These are phyloP conservation scores for Cyberlindnera euphorbiiphila DNA, from an alignment of 805 yeast species.

Conservation along the genomic window DNA sequence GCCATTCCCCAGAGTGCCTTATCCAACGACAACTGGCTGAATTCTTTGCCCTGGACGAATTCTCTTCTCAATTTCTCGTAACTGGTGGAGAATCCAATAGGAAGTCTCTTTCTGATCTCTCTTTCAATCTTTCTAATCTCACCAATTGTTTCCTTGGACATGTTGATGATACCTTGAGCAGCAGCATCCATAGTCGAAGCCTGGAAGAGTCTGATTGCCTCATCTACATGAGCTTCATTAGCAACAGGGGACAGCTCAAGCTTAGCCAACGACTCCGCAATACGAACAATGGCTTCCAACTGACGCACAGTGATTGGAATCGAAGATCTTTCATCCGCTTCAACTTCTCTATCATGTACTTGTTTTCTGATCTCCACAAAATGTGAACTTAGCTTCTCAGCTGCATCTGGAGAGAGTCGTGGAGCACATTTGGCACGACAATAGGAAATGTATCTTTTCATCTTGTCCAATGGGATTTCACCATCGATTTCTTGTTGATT, in stretches of 20 bases:
- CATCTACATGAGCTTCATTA: slow-evolving; percentile 85
- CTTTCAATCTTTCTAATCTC: slow-evolving; percentile 79
- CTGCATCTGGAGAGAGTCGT: slow-evolving; percentile 79
- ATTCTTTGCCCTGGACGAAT: slow-evolving; percentile 64
- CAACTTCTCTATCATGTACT: slow-evolving; percentile 75
- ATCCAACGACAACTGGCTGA: slow-evolving; percentile 70
- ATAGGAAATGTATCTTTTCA: slow-evolving; percentile 90
- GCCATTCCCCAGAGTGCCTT: slow-evolving; percentile 79
- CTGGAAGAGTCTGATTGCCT: slow-evolving; percentile 88
- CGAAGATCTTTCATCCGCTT: slow-evolving; percentile 83
- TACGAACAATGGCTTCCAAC: slow-evolving; percentile 94
- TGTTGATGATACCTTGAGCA: slow-evolving; percentile 43
- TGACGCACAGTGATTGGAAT: slow-evolving; percentile 98
- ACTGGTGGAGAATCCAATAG: slow-evolving; percentile 94
- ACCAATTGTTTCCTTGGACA: slow-evolving; percentile 53
- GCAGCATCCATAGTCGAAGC: slow-evolving; percentile 99
- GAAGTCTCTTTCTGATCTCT: slow-evolving; percentile 84
- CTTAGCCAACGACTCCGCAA: slow-evolving; percentile 91
- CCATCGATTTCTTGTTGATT: slow-evolving; percentile 52
- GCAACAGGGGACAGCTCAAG: slow-evolving; percentile 80
- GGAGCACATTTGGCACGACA: slow-evolving; percentile 93
- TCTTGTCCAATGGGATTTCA: slow-evolving; percentile 83
- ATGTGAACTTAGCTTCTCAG: slow-evolving; percentile 85
- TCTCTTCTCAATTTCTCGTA: slow-evolving; percentile 80
- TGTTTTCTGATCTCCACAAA: slow-evolving; percentile 86